Evolutionary conservation across 139 green algal species (phyloP), one percentile per base, ranked within the genome.

Genomic region (Zygnema cylindricum): DNA sequence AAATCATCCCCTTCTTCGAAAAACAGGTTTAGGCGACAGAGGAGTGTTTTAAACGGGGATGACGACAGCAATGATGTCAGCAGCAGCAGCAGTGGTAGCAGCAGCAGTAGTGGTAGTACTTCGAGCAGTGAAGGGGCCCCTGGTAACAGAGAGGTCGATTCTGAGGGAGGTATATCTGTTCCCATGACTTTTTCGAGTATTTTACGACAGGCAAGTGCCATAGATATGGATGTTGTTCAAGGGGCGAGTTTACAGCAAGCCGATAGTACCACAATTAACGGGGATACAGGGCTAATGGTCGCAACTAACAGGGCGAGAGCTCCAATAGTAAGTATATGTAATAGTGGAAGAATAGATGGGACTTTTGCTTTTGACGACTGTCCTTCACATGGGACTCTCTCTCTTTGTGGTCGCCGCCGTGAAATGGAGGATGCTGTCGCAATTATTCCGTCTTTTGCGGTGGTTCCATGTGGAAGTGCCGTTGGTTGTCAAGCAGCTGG

Each of bases 351-450:
- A 16, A 16, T 63, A 25, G 49, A 63, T 63, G 49, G 16, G 7
- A n/a, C n/a, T n/a, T 63, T 63, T 63, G 49, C 49, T 16, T 7
- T 16, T 25, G 49, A 63, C 49, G 49, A 63, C 11, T 84, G 77
- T 33, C 77, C 77, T 22, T 55, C 77, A 41, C 77, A 84, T 42
- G 77, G 77, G 3, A 63, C 55, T 35, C 25, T 84, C 2, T 84
- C 77, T 22, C 41, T 84, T 35, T 84, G 77, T 55, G 81, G 81
- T 3, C 81, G 63, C 22, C 81, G 81, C 2, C 81, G 69, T 36
- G 81, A 87, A 69, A 87, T 87, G 81, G 81, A 87, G 81, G 81
- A 87, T 49, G 54, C 81, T 41, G 71, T 87, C 21, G 35, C 81
- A 7, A 69, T 43, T 3, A n/a, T 40, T 33, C 81, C 81, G 32